phyloP scores from a whole-genome alignment of 2,329 filamentous ascomycete species.

The Nigrospora oryzae region DNA sequence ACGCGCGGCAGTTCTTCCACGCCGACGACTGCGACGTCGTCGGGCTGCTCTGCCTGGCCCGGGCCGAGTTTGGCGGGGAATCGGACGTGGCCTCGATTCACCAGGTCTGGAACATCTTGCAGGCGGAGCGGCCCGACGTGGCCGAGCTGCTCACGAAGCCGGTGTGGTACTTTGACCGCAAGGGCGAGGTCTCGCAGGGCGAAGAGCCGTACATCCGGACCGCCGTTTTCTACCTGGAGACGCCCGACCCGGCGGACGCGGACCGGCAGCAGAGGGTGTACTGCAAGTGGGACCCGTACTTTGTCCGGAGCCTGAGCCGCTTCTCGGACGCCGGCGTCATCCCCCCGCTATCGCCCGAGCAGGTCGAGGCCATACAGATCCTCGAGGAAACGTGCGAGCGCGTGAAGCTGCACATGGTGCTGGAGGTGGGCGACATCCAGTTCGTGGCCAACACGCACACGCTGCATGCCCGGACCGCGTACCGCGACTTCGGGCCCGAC shows the following conservation, averaged over 20 bases:
- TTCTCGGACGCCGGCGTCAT: constrained; percentile 69
- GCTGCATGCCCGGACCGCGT: constrained; percentile 73
- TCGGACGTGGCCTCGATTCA: constrained; percentile 74
- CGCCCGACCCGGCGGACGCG: constrained; percentile 22
- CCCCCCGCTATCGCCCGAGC: constrained; percentile 60
- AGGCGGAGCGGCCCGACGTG: constrained; percentile 67
- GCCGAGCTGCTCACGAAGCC: constrained; percentile 67
- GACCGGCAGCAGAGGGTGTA: constrained; percentile 60
- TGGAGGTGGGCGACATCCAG: constrained; percentile 83
- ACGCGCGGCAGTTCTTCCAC: constrained; percentile 79
- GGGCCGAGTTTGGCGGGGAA: constrained; percentile 73
- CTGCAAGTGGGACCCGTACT: constrained; percentile 89
- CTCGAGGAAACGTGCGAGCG: constrained; percentile 70
- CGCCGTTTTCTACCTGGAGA: constrained; percentile 70
- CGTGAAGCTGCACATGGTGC: constrained; percentile 72
- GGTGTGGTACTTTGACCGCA: constrained; percentile 88
- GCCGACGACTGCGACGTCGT: constrained; percentile 77
- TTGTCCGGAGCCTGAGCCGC: constrained; percentile 64
- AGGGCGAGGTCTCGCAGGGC: constrained; percentile 69
- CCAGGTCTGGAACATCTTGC: constrained; percentile 73
- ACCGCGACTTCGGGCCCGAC: constrained; percentile 58
- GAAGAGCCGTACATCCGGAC: constrained; percentile 68
- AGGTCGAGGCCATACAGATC: constrained; percentile 58
- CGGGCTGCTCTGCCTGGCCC: constrained; percentile 72
- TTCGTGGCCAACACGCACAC: constrained; percentile 76